Percentiles rank a stretch among this genome's conserved stretches.
These are phyloP conservation scores for Gynostemma pentaphyllum DNA, from an alignment of 306 rosid species.

Conservation along the genomic window DNA sequence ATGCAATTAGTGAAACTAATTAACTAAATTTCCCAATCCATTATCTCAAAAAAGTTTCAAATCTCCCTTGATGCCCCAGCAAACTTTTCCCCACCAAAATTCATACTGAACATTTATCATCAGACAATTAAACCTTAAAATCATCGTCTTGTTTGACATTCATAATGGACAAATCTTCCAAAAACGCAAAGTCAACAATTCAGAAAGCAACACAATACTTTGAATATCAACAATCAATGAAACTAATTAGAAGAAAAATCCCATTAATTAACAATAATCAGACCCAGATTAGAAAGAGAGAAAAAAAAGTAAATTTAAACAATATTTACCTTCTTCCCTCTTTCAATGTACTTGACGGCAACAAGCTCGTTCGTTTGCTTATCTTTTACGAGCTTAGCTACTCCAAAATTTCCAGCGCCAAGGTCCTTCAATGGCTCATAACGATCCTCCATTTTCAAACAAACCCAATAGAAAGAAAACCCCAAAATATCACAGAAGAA, in stretches of 20 bases:
- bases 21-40: neutral
- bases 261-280: neutral
- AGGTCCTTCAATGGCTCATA: slow-evolving; percentile 68
- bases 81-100: too few species aligned
- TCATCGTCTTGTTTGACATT: too few species aligned
- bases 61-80: too few species aligned
- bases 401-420: slow-evolving; percentile 87
- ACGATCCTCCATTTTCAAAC: slow-evolving; percentile 53
- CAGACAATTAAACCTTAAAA: too few species aligned
- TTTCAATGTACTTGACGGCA: slow-evolving; percentile 80
- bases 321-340: slow-evolving; percentile 61
- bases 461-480: slow-evolving; percentile 3
- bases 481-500: neutral
- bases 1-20: neutral
- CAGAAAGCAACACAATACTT: too few species aligned
- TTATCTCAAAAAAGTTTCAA: too few species aligned
- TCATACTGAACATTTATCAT: too few species aligned
- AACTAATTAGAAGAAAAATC: neutral
- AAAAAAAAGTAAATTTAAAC: neutral
- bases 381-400: slow-evolving; percentile 74
- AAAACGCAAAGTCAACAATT: too few species aligned
- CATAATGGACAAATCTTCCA: neutral
- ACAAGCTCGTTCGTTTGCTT: slow-evolving; percentile 68
- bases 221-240: too few species aligned
- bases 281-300: neutral